Percentiles rank a stretch among this genome's conserved stretches.
phyloP scores from a whole-genome alignment of 2,329 filamentous ascomycete species.

The Fusarium setosum region DNA sequence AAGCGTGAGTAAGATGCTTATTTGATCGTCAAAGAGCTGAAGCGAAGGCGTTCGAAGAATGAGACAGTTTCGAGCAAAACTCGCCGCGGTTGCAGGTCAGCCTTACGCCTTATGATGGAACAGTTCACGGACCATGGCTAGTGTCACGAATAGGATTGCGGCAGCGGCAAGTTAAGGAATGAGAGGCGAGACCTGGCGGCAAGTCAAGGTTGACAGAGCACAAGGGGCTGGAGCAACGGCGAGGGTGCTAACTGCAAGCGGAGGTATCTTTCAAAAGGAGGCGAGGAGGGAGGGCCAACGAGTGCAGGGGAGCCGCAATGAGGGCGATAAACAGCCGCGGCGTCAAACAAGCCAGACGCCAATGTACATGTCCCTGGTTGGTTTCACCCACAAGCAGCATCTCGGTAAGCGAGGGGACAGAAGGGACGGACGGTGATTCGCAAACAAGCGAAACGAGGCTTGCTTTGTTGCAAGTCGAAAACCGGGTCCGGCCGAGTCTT shows the following conservation, averaged over 20 bases:
- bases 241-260: constrained; percentile 34
- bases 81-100: constrained; percentile 32
- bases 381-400: background rate
- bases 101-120: constrained; percentile 33
- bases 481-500: constrained; percentile 29
- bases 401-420: constrained; percentile 8
- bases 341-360: constrained; percentile 11
- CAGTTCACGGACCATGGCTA: constrained; percentile 28
- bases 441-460: constrained; percentile 5
- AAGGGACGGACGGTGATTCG: constrained; percentile 25
- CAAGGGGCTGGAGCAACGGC: background rate
- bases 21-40: constrained; percentile 21
- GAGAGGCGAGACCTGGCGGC: constrained; percentile 22
- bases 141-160: constrained; percentile 27
- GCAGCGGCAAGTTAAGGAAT: constrained; percentile 22
- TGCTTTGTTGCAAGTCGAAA: constrained; percentile 22
- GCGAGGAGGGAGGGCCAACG: constrained; percentile 3
- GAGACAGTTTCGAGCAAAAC: constrained; percentile 20
- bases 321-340: constrained; percentile 28
- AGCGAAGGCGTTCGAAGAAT: constrained; percentile 25
- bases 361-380: constrained; percentile 3
- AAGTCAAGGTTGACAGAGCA: constrained; percentile 6
- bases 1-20: constrained; percentile 35
- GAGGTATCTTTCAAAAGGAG: constrained; percentile 33
- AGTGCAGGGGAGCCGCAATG: constrained; percentile 6